Evolutionary conservation across 352 stramenopile genomes (phyloP).

Genomic region (Peronospora belbahrii): DNA sequence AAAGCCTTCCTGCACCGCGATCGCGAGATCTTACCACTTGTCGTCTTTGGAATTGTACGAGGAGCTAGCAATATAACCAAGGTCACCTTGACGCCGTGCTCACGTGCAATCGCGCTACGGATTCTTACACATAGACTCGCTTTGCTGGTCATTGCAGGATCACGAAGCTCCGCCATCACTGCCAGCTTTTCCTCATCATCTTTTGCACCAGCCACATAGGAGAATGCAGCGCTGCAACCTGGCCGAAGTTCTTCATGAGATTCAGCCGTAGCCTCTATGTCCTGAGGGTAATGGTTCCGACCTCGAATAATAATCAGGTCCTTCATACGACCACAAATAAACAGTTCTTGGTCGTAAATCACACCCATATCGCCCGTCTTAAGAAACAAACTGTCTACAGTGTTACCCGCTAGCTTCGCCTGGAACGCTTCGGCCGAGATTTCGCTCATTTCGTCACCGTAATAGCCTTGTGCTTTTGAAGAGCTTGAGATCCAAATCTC

Average conservation of each 20-base stretch:
- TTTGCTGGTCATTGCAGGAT: conserved; percentile 55
- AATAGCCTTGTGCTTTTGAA: conserved; percentile 94
- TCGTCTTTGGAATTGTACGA: conserved; percentile 95
- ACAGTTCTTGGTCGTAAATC: conserved; percentile 91
- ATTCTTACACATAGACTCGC: conserved; percentile 72
- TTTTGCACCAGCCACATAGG: conserved; percentile 33
- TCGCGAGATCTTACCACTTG: conserved; percentile 96
- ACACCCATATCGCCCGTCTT: conserved; percentile 97
- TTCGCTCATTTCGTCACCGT: conserved; percentile 57
- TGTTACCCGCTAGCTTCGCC: conserved; percentile 46
- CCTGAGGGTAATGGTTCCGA: conserved; percentile 98
- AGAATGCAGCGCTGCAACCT: conserved; percentile 94
- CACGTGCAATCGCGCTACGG: conserved; percentile 48
- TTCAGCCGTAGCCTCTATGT: conserved; percentile 94
- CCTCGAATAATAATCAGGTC: conserved; percentile 99
- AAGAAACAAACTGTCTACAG: conserved; percentile 63
- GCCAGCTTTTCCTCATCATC: conserved; percentile 63
- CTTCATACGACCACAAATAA: conserved; percentile 98
- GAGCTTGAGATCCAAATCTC: conserved; percentile 85
- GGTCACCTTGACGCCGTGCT: conserved; percentile 85
- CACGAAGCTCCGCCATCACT: conserved; percentile 71
- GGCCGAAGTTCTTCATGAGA: conserved; percentile 73
- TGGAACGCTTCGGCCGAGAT: conserved; percentile 88
- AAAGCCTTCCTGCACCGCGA: conserved; percentile 76
- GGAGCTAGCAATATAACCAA: conserved; percentile 88